phyloP scores from a whole-genome alignment of 148 eudicot genomes.

The Rhododendron vialii region DNA sequence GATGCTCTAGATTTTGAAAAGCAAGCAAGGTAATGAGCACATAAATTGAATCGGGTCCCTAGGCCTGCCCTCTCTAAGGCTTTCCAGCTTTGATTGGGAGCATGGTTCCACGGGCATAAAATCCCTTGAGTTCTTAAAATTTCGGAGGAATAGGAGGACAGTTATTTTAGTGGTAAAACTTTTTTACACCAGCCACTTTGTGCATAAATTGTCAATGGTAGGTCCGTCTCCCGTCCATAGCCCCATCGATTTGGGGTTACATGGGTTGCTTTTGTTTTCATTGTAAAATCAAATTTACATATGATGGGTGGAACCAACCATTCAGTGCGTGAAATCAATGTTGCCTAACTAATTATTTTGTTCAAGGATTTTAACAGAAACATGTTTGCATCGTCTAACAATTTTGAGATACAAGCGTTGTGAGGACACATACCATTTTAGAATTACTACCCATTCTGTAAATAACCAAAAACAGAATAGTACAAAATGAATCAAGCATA shows the following conservation, averaged over 20 bases:
- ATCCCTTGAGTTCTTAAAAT: background rate
- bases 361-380: background rate
- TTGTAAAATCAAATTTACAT: background rate
- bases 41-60: background rate
- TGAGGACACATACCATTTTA: background rate
- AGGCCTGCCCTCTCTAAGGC: background rate
- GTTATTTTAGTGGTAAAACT: background rate
- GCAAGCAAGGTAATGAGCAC: background rate
- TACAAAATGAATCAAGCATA: conserved; percentile 16
- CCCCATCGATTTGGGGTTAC: background rate
- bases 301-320: background rate
- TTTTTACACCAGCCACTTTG: background rate
- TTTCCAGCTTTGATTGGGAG: background rate
- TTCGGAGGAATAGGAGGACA: background rate
- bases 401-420: background rate
- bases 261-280: background rate
- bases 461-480: background rate
- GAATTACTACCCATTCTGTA: background rate
- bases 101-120: background rate
- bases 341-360: background rate
- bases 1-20: background rate
- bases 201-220: background rate
- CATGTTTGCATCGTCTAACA: background rate
- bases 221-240: background rate
- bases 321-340: background rate